phyloP scores from a whole-genome alignment of 1,284 basidiomycete species.

The Sporisorium scitamineum region DNA sequence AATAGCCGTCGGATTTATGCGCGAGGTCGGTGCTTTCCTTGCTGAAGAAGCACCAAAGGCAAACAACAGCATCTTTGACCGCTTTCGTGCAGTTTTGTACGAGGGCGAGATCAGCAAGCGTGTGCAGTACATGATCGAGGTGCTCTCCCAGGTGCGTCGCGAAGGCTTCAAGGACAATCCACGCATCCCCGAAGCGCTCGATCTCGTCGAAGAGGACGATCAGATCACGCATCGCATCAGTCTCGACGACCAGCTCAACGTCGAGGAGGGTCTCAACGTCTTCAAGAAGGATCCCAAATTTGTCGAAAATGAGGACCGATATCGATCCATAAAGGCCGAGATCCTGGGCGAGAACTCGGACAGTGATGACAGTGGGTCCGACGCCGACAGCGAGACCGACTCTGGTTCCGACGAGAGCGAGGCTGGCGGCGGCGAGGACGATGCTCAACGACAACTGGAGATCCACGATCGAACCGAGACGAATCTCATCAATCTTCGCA shows the following conservation, averaged over 20 bases:
- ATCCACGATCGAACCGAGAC: conserved; percentile 96
- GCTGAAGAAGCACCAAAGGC: conserved; percentile 93
- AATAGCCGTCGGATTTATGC: conserved; percentile 96
- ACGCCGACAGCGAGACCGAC: conserved; percentile 38
- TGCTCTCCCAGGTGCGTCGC: conserved; percentile 80
- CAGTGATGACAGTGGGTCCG: conserved; percentile 36
- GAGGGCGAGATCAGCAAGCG: conserved; percentile 94
- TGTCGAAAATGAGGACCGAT: conserved; percentile 91
- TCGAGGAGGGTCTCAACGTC: conserved; percentile 93
- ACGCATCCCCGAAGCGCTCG: conserved; percentile 88
- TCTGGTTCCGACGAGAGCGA: conserved; percentile 72
- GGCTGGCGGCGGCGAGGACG: conserved; percentile 75
- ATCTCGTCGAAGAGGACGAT: conserved; percentile 92
- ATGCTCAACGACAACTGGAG: conserved; percentile 71
- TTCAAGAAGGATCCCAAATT: conserved; percentile 95
- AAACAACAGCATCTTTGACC: conserved; percentile 91
- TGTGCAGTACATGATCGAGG: conserved; percentile 99
- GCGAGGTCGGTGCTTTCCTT: conserved; percentile 95
- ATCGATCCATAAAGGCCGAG: conserved; percentile 89
- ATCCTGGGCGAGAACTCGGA: conserved; percentile 78
- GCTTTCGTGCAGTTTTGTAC: conserved; percentile 95
- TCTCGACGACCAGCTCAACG: conserved; percentile 90
- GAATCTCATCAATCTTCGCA: conserved; percentile 92
- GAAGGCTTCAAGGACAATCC: conserved; percentile 99
- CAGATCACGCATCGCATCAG: conserved; percentile 94